Base-by-base conservation (phyloP, 169 alveolate genomes). In the Cryptosporidium ryanae region DNA sequence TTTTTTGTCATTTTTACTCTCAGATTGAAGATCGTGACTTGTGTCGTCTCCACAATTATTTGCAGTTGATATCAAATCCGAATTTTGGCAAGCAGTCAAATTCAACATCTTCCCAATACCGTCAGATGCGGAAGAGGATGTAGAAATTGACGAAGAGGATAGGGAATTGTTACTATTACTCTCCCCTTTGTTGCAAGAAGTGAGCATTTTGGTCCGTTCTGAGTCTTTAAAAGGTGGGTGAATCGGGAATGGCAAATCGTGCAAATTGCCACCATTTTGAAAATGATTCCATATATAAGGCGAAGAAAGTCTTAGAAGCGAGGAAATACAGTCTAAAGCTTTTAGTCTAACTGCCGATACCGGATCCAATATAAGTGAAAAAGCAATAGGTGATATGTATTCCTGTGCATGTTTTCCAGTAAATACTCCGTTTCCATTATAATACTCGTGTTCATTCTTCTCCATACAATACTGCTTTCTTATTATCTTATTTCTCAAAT, bases 321-420 rank as follows among this genome's bases (percentile, higher is more conserved):
- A 76, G 21, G 87, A 76, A 13, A 76, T 46, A 18, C 87, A 55
- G 44, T 76, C 63, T 8, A 76, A 57, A 13, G 87, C 87, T 18
- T 67, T 76, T 21, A 32, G 25, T 18, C 87, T 76, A 1, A 76
- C 87, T 18, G 57, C 64, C 8, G 87, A 76, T 10, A 76, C 87
- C n/a, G 87, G 87, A 50, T 76, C 87, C 0, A 61, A 13, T 13
- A 76, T 50, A 23, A 76, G 49, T 25, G 87, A 76, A 34, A 76
- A 76, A 12, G 87, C 87, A n/a, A 76, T 70, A 1, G 87, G 87
- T 17, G 87, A 76, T 25, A 76, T 15, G 48, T 76, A 76, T n/a
- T 76, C 76, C 25, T 61, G 68, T n/a, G 87, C 57, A 27, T 55
- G 63, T 8, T 13, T 76, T 6, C 87, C 87, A 34, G 71, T 59